Percentiles rank a stretch among this genome's conserved stretches.
These are phyloP conservation scores for Mallotus nudiflorus DNA, from an alignment of 345 rosid species.

Conservation along the genomic window DNA sequence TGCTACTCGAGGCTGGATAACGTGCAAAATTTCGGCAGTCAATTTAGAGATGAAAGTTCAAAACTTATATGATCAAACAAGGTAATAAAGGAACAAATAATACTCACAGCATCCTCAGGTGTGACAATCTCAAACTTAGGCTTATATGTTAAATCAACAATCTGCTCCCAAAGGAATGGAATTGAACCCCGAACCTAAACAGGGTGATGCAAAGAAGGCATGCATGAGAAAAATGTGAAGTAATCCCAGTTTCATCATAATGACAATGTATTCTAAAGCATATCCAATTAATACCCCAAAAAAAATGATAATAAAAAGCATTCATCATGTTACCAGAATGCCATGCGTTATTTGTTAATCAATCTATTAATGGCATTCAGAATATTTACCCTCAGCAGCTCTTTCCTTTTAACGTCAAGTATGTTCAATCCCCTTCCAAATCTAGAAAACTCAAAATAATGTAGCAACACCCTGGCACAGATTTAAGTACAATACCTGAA, in stretches of 20 bases:
- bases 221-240: slow-evolving; percentile 10
- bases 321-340: neutral
- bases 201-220: slow-evolving; percentile 17
- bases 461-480: neutral
- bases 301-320: neutral
- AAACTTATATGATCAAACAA: slow-evolving; percentile 11
- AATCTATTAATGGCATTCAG: neutral
- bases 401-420: neutral
- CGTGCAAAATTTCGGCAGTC: slow-evolving; percentile 18
- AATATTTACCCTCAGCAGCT: neutral
- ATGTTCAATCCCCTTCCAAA: neutral
- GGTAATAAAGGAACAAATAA: slow-evolving; percentile 13
- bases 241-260: slow-evolving; percentile 1
- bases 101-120: slow-evolving; percentile 91
- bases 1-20: slow-evolving; percentile 59
- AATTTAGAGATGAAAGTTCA: neutral
- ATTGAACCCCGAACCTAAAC: slow-evolving; percentile 90
- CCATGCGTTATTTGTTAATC: neutral
- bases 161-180: slow-evolving; percentile 92
- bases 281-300: neutral
- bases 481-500: slow-evolving; percentile 46
- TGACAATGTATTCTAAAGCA: slow-evolving; percentile 1
- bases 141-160: slow-evolving; percentile 94
- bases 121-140: slow-evolving; percentile 92
- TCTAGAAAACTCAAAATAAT: neutral